A percentile compares a stretch with the other conserved stretches of the same genome.
Conservation (phyloP, 306 rosid genomes). For the Fragaria vesca region DNA sequence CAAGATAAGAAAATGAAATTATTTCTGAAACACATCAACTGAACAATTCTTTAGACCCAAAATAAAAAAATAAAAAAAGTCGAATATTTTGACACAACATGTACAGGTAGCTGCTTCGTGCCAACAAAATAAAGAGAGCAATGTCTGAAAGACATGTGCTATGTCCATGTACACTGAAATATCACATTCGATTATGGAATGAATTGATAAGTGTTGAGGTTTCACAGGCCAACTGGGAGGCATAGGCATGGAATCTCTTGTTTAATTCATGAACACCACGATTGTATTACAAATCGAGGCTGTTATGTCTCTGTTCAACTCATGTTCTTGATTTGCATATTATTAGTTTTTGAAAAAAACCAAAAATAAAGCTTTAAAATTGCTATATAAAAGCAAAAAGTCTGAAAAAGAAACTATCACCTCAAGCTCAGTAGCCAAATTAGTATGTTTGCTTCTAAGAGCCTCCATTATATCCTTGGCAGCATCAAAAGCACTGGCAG, state of each 20-base stretch:
- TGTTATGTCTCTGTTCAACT: not conserved
- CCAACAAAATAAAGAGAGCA: not conserved
- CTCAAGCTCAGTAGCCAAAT: constrained; percentile 99
- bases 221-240: not conserved
- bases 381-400: constrained; percentile 3
- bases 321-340: not conserved
- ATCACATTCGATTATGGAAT: not conserved
- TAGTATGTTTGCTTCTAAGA: constrained; percentile 96
- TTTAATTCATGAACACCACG: not conserved
- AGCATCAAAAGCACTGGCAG: constrained; percentile 98
- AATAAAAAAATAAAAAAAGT: not conserved
- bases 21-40: not conserved
- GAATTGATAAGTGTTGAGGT: not conserved
- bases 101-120: not conserved
- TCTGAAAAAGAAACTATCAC: constrained; percentile 36
- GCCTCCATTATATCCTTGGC: constrained; percentile 99
- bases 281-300: not conserved
- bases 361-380: not conserved
- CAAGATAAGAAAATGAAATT: not conserved
- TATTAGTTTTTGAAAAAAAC: not conserved
- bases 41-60: not conserved
- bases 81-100: not conserved
- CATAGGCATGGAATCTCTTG: not conserved
- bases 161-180: not conserved
- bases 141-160: not conserved